Evolutionary conservation across 2,329 filamentous ascomycete species (phyloP).

Genomic region (Fusarium abutilonis): DNA sequence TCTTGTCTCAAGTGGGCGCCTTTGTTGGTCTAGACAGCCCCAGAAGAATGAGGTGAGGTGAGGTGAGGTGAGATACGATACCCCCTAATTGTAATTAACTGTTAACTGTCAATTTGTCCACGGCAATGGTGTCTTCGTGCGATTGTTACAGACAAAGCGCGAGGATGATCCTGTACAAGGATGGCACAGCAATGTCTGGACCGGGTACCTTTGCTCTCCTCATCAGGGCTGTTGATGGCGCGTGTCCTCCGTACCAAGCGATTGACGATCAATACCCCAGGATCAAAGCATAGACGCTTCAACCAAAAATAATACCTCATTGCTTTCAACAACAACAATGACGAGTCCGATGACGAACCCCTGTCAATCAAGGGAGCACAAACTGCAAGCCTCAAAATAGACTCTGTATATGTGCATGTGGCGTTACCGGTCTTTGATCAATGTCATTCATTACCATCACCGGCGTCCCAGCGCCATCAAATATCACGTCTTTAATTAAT

Average conservation of each 20-base stretch:
- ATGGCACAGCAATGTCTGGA: constrained; percentile 24
- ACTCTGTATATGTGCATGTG: background rate
- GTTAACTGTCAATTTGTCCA: constrained; percentile 8
- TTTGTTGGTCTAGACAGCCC: constrained; percentile 2
- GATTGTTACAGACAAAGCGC: constrained; percentile 26
- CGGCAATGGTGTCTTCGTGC: constrained; percentile 18
- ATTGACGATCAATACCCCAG: constrained; percentile 34
- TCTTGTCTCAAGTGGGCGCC: constrained; percentile 1
- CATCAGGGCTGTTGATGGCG: background rate
- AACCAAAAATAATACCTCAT: background rate
- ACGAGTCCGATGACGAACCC: background rate
- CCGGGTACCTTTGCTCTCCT: background rate
- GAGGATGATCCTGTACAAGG: constrained; percentile 8
- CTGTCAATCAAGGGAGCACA: background rate
- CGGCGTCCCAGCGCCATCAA: constrained; percentile 5
- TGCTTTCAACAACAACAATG: background rate
- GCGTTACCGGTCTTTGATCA: constrained; percentile 12
- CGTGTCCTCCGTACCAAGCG: constrained; percentile 5
- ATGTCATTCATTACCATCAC: constrained; percentile 5
- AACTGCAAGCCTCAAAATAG: background rate
- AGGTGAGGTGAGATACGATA: too few species aligned
- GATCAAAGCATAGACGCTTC: background rate
- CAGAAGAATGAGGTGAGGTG: too few species aligned
- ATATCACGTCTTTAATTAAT: constrained; percentile 1
- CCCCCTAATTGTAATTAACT: background rate